Evolutionary conservation across 2,329 filamentous ascomycete species (phyloP).

Genomic region (Diplocarpon rosae): DNA sequence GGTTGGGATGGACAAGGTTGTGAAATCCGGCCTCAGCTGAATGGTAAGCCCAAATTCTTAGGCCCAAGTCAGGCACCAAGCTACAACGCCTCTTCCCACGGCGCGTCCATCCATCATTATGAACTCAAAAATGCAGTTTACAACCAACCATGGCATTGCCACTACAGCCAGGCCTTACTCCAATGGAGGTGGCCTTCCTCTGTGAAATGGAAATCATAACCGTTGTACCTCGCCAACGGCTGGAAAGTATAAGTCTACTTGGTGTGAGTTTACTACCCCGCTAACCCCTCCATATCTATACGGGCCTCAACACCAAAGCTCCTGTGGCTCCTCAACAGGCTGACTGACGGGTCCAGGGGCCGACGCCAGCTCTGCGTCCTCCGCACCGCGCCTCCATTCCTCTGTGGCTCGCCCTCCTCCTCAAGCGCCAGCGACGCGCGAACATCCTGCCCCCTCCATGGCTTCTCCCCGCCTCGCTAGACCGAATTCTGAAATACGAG

Average conservation of each 20-base stretch:
- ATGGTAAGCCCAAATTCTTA: too few relatives aligned
- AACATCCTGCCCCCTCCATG: constrained; percentile 88
- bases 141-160: constrained; percentile 25
- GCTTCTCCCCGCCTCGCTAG: constrained; percentile 68
- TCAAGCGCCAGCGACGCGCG: constrained; percentile 87
- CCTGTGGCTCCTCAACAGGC: background rate
- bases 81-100: too few relatives aligned
- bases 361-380: constrained; percentile 64
- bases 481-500: constrained; percentile 70
- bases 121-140: constrained; percentile 2
- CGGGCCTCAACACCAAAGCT: background rate
- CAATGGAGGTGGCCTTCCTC: constrained; percentile 82
- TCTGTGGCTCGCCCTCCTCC: constrained; percentile 87
- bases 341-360: constrained; percentile 45
- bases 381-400: constrained; percentile 72
- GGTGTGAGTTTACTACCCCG: constrained; percentile 51
- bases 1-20: too few relatives aligned
- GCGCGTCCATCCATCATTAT: background rate
- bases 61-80: too few relatives aligned
- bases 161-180: constrained; percentile 48
- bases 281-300: constrained; percentile 14
- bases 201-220: constrained; percentile 98
- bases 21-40: too few relatives aligned
- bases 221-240: constrained; percentile 78
- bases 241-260: constrained; percentile 76